Conservation (phyloP, 1,284 basidiomycete species). For the Pseudozyma hubeiensis region DNA sequence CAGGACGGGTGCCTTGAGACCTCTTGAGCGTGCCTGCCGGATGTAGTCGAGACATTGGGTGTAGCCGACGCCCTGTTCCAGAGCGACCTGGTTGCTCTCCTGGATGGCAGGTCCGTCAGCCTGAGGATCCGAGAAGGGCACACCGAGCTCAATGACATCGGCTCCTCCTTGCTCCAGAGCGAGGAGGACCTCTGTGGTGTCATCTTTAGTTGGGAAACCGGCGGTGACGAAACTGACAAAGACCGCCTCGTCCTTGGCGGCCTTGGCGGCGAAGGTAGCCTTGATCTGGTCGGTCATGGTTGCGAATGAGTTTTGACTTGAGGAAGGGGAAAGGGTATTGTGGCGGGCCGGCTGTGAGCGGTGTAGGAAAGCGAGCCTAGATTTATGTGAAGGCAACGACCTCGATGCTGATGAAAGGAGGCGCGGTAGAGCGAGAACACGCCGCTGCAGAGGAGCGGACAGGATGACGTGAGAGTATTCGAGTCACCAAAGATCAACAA, state of each 20-base stretch:
- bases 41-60: slow-evolving; percentile 76
- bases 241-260: slow-evolving; percentile 63
- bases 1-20: slow-evolving; percentile 85
- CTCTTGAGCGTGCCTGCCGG: slow-evolving; percentile 81
- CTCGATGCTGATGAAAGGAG: slow-evolving; percentile 8
- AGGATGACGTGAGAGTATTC: slow-evolving; percentile 18
- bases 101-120: slow-evolving; percentile 91
- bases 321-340: not conserved
- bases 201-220: slow-evolving; percentile 68
- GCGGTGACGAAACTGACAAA: slow-evolving; percentile 67
- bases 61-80: slow-evolving; percentile 63
- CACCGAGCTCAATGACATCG: slow-evolving; percentile 94
- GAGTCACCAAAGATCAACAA: slow-evolving; percentile 30
- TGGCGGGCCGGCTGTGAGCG: slow-evolving; percentile 5
- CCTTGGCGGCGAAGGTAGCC: slow-evolving; percentile 58
- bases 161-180: slow-evolving; percentile 92
- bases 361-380: not conserved
- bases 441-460: slow-evolving; percentile 3
- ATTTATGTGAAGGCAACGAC: slow-evolving; percentile 1
- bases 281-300: slow-evolving; percentile 63
- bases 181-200: slow-evolving; percentile 88
- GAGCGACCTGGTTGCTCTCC: slow-evolving; percentile 76
- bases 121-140: slow-evolving; percentile 94
- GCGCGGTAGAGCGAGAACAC: slow-evolving; percentile 1
- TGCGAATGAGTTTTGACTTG: not conserved